phyloP scores from a whole-genome alignment of 2,329 filamentous ascomycete genomes.

The Trematosphaeria pertusa region DNA sequence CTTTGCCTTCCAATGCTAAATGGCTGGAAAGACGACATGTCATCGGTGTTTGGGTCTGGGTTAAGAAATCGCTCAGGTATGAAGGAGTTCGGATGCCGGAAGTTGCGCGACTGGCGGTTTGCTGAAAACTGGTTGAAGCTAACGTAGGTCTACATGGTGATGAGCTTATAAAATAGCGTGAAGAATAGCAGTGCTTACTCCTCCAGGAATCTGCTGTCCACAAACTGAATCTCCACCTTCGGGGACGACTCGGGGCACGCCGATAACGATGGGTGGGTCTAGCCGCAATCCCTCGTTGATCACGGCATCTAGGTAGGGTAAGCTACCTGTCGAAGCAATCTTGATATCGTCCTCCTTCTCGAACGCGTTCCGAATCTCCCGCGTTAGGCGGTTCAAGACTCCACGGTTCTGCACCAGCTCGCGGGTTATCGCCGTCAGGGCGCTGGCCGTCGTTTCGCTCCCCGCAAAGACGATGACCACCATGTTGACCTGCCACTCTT shows the following conservation, averaged over 20 bases:
- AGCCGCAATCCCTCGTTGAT: slow-evolving; percentile 35
- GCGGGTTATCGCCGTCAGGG: slow-evolving; percentile 45
- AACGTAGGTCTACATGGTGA: slow-evolving; percentile 35
- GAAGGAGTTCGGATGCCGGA: slow-evolving; percentile 29
- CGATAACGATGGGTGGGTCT: slow-evolving; percentile 26
- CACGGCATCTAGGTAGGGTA: slow-evolving; percentile 38
- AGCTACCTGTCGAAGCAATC: slow-evolving; percentile 20
- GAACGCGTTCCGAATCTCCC: slow-evolving; percentile 35
- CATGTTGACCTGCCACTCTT: slow-evolving; percentile 50
- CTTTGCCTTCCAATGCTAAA: slow-evolving; percentile 25
- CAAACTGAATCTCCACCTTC: slow-evolving; percentile 32
- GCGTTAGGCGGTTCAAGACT: slow-evolving; percentile 28
- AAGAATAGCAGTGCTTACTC: slow-evolving; percentile 4
- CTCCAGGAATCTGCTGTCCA: slow-evolving; percentile 29
- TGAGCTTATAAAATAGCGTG: no score
- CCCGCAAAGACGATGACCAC: slow-evolving; percentile 51
- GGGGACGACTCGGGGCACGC: slow-evolving; percentile 31
- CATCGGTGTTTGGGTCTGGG: slow-evolving; percentile 7
- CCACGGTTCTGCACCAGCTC: slow-evolving; percentile 40
- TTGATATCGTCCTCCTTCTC: slow-evolving; percentile 35
- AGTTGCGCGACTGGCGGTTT: slow-evolving; percentile 36
- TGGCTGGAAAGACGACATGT: slow-evolving; percentile 17
- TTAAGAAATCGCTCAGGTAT: slow-evolving; percentile 6
- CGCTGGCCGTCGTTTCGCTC: slow-evolving; percentile 52
- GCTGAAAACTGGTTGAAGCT: slow-evolving; percentile 36